phyloP scores from a whole-genome alignment of 148 eudicot species.

The Rhododendron williamsianum region DNA sequence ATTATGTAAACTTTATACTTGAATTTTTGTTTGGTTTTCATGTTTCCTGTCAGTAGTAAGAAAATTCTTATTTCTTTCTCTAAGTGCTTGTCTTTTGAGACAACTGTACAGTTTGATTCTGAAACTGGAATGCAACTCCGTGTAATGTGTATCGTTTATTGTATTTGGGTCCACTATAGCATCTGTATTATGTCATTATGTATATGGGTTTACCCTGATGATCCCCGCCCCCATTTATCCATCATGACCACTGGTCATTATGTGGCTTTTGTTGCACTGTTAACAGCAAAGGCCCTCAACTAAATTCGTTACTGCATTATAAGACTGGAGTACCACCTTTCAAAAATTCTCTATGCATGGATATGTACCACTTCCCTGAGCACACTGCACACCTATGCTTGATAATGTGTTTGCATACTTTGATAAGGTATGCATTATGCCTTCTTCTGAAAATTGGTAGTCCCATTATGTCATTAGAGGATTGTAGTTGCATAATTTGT shows the following conservation, averaged over 20 bases:
- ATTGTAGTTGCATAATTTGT: background rate
- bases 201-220: background rate
- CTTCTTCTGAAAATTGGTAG: background rate
- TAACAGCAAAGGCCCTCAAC: background rate
- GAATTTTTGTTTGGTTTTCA: background rate
- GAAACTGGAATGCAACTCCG: background rate
- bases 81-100: background rate
- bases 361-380: background rate
- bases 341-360: background rate
- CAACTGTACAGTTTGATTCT: background rate
- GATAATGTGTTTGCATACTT: background rate
- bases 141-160: background rate
- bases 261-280: background rate
- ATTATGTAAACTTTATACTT: background rate
- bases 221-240: background rate
- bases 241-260: background rate
- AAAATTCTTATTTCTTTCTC: background rate
- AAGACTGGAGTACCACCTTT: background rate
- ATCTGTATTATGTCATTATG: background rate
- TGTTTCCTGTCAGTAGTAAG: background rate
- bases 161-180: background rate
- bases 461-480: background rate
- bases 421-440: background rate
- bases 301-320: background rate
- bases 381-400: background rate